Evolutionary conservation across 768 basidiomycete genomes (phyloP).

Genomic region (Amanita molliuscula): DNA sequence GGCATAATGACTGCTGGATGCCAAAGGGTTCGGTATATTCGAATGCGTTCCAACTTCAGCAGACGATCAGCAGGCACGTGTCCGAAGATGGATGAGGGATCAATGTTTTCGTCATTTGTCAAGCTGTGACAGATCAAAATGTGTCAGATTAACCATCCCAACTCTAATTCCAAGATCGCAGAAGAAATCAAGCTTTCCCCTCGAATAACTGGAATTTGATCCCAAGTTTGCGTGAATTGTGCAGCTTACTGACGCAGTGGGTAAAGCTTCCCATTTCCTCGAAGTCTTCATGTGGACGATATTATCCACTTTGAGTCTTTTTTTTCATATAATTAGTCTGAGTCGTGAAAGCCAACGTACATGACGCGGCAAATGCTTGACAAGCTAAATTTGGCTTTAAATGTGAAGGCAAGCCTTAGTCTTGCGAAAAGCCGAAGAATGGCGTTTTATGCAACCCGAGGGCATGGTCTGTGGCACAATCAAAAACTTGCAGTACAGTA

Average conservation of each 20-base stretch:
- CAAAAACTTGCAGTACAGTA: neutral
- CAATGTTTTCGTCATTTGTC: neutral
- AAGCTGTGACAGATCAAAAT: neutral
- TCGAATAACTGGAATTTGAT: neutral
- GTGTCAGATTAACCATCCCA: neutral
- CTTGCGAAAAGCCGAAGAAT: neutral
- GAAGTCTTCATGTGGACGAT: neutral
- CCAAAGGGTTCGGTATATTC: neutral
- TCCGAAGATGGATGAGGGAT: neutral
- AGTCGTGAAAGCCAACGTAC: neutral
- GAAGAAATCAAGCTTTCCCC: neutral
- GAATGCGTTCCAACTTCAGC: neutral
- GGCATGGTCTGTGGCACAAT: neutral
- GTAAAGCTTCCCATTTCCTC: neutral
- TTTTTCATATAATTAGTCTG: neutral
- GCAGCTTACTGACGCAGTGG: neutral
- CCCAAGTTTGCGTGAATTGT: neutral
- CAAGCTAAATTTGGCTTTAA: neutral
- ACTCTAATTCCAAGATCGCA: neutral
- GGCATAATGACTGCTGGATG: neutral
- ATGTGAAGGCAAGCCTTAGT: neutral
- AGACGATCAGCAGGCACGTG: neutral
- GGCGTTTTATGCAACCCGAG: neutral
- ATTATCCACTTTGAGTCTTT: conserved; percentile 1
- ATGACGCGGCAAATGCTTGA: neutral